phyloP scores from a whole-genome alignment of 164 flowering plant genomes.

The Akebia trifoliata region DNA sequence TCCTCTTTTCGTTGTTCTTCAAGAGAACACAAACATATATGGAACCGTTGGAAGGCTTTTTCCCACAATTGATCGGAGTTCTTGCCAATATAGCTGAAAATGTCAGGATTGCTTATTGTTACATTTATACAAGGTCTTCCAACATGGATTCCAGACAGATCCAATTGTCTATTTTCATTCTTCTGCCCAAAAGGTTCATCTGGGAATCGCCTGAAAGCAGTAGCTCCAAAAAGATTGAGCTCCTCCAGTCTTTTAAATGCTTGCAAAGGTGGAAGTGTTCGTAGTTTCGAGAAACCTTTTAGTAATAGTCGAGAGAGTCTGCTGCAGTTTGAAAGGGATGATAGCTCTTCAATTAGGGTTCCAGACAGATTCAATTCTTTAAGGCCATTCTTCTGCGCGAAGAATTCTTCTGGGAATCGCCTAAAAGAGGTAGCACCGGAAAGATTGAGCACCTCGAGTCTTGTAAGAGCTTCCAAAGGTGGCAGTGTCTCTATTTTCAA shows the following conservation, averaged over 20 bases:
- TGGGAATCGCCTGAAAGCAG: too few relatives aligned
- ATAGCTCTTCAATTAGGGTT: neutral
- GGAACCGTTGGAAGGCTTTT: neutral
- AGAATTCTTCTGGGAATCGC: neutral
- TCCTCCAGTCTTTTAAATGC: neutral
- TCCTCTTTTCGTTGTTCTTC: neutral
- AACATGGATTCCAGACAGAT: too few relatives aligned
- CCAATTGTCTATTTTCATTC: too few relatives aligned
- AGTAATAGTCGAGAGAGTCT: neutral
- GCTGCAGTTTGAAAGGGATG: neutral
- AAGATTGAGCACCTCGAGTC: constrained; percentile 2
- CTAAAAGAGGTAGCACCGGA: neutral
- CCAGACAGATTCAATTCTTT: neutral
- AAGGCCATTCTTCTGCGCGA: neutral
- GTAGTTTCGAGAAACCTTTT: neutral
- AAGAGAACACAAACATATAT: neutral
- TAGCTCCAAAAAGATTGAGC: neutral
- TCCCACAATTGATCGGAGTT: neutral
- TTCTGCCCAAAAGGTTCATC: too few relatives aligned
- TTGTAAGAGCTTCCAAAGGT: neutral
- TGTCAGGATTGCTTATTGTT: too few relatives aligned
- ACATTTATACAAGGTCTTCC: too few relatives aligned
- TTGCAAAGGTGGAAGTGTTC: neutral
- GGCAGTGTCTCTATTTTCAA: neutral
- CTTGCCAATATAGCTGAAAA: neutral